Conservation (phyloP, 108 stramenopile genomes). For the Schizochytrium sp. region DNA sequence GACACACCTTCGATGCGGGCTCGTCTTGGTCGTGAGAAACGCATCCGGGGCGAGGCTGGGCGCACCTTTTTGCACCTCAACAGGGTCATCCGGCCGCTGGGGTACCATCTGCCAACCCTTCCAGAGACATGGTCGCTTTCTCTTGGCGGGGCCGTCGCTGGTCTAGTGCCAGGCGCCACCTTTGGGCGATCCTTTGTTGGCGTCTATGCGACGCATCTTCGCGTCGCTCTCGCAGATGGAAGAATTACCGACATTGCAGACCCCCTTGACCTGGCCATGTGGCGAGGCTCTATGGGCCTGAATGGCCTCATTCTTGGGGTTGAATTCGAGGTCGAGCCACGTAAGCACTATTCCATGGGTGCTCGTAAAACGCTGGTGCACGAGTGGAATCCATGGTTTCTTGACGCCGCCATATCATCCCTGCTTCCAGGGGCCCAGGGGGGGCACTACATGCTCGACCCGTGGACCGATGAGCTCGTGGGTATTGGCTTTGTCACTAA, state of each 20-base stretch:
- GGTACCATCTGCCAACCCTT: background rate
- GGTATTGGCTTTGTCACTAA: background rate
- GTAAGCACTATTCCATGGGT: background rate
- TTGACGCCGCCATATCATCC: background rate
- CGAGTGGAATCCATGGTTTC: slow-evolving; percentile 12
- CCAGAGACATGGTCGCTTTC: background rate
- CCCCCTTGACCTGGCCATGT: background rate
- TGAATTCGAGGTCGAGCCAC: background rate
- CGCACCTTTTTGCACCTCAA: background rate
- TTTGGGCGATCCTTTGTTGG: background rate
- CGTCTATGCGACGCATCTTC: background rate
- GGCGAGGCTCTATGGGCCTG: background rate
- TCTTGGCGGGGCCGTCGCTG: background rate
- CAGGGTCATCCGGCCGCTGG: background rate
- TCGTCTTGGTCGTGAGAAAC: background rate
- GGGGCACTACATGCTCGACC: background rate
- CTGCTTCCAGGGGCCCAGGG: background rate
- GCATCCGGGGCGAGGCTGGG: background rate
- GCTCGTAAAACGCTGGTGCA: background rate
- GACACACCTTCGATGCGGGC: background rate
- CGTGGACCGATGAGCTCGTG: background rate
- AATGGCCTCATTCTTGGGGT: background rate
- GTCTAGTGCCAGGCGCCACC: background rate
- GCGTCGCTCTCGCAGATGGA: background rate
- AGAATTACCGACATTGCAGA: background rate